Base-by-base conservation (phyloP, 2,329 filamentous ascomycete species). In the Scytalidium sp. region DNA sequence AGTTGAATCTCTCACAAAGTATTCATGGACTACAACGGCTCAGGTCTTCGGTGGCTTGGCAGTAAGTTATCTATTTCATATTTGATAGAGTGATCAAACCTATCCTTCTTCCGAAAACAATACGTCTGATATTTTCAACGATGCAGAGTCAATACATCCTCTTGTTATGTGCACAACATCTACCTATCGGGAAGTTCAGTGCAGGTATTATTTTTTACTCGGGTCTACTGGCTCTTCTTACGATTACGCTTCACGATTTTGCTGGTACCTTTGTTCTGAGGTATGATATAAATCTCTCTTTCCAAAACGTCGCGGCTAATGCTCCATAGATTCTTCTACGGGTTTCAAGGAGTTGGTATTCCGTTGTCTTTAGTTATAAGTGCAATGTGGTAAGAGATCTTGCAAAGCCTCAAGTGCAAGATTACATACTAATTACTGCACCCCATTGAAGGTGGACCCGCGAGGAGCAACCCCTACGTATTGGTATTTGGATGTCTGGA, bases 401-500 rank as follows among this genome's bases (percentile, higher is more conserved):
- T n/a, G n/a, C 20, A 41, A 41, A 19, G 39, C 19, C 39, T 41
- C 39, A 17, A 41, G 20, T 19, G 17, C 39, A 17, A 17, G 17
- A 17, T 13, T 13, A 9, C 13, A 17, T 9, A 41, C 20, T 41
- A 17, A 41, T 41, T 17, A n/a, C n/a, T n/a, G n/a, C n/a, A 13
- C 9, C 39, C 19, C 39, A 19, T 41, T 41, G 19, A 19, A 41
- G 32, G 20, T 43, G 46, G 46, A 49, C 43, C 19, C 29, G n/a
- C 10, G 19, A 49, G 15, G 46, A 49, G 32, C 46, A 49, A 22
- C 40, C 40, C 11, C 29, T 49, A n/a, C 32, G 46, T 25, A 43
- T 49, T 15, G n/a, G n/a, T n/a, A n/a, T n/a, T n/a, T n/a, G n/a
- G n/a, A n/a, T n/a, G n/a, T 39, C 46, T 19, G 46, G 46, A n/a